phyloP scores from a whole-genome alignment of 768 basidiomycete species.

The Sarcodon aspratus region DNA sequence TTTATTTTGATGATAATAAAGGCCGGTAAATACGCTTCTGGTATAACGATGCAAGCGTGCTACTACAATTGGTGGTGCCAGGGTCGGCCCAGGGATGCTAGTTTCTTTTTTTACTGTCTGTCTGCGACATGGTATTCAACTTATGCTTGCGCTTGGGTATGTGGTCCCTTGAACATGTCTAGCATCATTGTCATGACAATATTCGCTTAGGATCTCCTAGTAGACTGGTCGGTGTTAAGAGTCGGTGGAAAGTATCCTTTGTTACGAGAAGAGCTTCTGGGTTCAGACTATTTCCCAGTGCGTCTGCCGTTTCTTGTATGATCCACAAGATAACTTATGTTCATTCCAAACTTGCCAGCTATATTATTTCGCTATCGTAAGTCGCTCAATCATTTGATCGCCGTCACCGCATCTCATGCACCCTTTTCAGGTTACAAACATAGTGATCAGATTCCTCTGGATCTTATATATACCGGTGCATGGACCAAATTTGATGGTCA shows the following conservation, averaged over 20 bases:
- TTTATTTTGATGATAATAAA: constrained; percentile 15
- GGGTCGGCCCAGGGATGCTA: constrained; percentile 34
- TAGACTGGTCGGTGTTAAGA: constrained; percentile 87
- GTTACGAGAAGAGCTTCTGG: constrained; percentile 68
- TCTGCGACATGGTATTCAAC: constrained; percentile 48
- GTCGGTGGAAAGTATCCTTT: constrained; percentile 42
- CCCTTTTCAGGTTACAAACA: constrained; percentile 48
- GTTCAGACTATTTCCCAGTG: constrained; percentile 50
- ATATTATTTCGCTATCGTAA: constrained; percentile 75
- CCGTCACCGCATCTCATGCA: not conserved
- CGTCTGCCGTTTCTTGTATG: constrained; percentile 8
- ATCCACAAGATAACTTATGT: not conserved
- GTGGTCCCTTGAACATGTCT: constrained; percentile 9
- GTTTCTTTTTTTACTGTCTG: constrained; percentile 62
- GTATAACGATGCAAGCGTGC: constrained; percentile 51
- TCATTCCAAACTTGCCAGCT: constrained; percentile 23
- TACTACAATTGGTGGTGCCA: constrained; percentile 75
- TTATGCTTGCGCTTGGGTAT: constrained; percentile 75
- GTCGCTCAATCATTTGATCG: constrained; percentile 4
- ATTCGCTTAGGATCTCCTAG: constrained; percentile 55
- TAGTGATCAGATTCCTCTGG: constrained; percentile 75
- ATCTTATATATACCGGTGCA: constrained; percentile 55
- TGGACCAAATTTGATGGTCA: constrained; percentile 37
- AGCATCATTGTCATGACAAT: not conserved
- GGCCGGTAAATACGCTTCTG: constrained; percentile 77